A percentile compares a stretch with the other conserved stretches of the same genome.
phyloP scores from a whole-genome alignment of 768 basidiomycete species.

The Tulasnella sp. region DNA sequence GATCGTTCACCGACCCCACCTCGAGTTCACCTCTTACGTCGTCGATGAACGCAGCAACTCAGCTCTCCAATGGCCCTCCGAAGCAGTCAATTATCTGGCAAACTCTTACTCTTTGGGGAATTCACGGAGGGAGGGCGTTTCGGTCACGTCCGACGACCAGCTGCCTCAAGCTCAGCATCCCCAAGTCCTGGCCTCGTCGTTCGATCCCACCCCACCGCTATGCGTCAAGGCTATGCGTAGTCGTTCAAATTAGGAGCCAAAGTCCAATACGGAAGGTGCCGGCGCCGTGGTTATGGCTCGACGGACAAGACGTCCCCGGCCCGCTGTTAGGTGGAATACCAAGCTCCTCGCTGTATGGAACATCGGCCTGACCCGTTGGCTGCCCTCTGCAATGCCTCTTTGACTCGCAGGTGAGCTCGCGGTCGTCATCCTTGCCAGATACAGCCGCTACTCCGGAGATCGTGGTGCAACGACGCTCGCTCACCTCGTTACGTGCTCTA shows the following conservation, averaged over 20 bases:
- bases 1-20: slow-evolving; percentile 35
- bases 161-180: background rate
- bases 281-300: background rate
- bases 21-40: slow-evolving; percentile 2
- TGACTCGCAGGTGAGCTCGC: background rate
- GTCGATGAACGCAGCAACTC: background rate
- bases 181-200: background rate
- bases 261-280: background rate
- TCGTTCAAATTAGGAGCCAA: background rate
- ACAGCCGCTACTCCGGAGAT: background rate
- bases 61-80: background rate
- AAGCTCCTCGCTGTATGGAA: background rate
- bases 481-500: background rate
- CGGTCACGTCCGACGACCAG: background rate
- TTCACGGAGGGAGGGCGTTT: background rate
- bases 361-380: background rate
- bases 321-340: background rate
- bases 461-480: background rate
- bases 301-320: background rate
- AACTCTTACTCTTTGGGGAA: background rate
- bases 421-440: background rate
- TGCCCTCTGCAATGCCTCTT: background rate
- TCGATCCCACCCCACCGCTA: background rate
- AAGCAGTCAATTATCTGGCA: background rate
- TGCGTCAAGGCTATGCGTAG: background rate